phyloP scores from a whole-genome alignment of 2,329 filamentous ascomycete species.

The Paramyrothecium sp. region DNA sequence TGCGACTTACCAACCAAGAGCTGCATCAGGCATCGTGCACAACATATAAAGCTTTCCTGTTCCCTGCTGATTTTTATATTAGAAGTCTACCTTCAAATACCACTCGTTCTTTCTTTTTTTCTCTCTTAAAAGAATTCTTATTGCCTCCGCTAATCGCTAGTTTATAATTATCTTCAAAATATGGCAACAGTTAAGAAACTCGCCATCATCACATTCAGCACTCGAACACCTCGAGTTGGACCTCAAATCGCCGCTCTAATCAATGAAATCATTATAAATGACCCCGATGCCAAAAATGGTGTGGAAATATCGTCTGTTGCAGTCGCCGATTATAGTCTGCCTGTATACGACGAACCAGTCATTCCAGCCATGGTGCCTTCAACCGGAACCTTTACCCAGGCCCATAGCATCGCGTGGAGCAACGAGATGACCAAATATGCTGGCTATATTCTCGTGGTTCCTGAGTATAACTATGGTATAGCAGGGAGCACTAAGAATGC shows the following conservation, averaged over 20 bases:
- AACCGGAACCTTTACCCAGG: conserved; percentile 27
- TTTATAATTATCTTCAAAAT: too few species aligned
- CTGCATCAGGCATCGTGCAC: too few species aligned
- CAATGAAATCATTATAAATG: neutral
- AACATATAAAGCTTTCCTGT: too few species aligned
- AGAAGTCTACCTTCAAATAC: too few species aligned
- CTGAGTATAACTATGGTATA: conserved; percentile 55
- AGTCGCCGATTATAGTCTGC: conserved; percentile 36
- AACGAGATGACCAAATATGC: conserved; percentile 38
- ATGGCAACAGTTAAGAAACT: neutral
- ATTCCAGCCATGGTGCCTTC: conserved; percentile 33
- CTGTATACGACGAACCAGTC: conserved; percentile 38
- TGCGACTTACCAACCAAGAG: too few species aligned
- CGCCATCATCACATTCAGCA: neutral
- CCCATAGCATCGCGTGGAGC: conserved; percentile 40
- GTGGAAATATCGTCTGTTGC: conserved; percentile 23
- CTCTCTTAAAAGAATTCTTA: too few species aligned
- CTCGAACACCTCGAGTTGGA: neutral
- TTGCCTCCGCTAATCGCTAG: too few species aligned
- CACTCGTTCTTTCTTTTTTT: too few species aligned
- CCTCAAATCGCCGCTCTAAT: neutral
- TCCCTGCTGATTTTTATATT: too few species aligned
- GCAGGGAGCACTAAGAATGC: conserved; percentile 56
- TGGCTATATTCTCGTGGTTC: conserved; percentile 43
- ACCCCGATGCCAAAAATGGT: neutral